These are phyloP conservation scores for Aspergillus sp. DNA, from an alignment of 2,329 filamentous ascomycete genomes.

Conservation along the genomic window DNA sequence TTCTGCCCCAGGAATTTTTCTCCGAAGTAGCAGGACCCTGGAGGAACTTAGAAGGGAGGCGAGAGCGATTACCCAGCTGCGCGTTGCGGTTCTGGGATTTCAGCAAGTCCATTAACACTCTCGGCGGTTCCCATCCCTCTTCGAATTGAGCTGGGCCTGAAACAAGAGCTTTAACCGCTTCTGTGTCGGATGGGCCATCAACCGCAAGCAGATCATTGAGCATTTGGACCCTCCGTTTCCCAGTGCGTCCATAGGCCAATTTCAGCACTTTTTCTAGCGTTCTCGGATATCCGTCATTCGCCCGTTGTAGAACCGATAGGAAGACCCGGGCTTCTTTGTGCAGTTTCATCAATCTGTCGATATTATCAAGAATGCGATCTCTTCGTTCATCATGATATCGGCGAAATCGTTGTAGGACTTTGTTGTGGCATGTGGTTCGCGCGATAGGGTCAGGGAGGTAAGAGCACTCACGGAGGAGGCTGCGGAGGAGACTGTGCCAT, in stretches of 20 bases:
- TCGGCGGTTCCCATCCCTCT: conserved; percentile 37
- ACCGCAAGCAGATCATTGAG: conserved; percentile 36
- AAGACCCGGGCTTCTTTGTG: conserved; percentile 33
- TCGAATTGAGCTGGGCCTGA: conserved; percentile 3
- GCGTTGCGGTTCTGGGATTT: conserved; percentile 35
- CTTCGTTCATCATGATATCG: conserved; percentile 28
- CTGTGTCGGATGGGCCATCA: conserved; percentile 24
- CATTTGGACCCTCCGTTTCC: conserved; percentile 52
- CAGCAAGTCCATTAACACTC: conserved; percentile 32
- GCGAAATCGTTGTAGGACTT: conserved; percentile 52
- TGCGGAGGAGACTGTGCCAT: conserved; percentile 53
- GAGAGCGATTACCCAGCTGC: conserved; percentile 22
- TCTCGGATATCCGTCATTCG: conserved; percentile 56
- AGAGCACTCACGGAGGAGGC: conserved; percentile 58
- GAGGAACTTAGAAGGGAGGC: conserved; percentile 21
- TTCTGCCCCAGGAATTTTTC: conserved; percentile 37
- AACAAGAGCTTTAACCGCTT: conserved; percentile 14
- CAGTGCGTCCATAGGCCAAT: conserved; percentile 58
- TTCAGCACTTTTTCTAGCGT: conserved; percentile 54
- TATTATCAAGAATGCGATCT: conserved; percentile 17
- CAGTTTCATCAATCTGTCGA: conserved; percentile 20
- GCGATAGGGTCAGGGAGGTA: conserved; percentile 62
- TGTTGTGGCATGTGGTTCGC: conserved; percentile 49
- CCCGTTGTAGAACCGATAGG: conserved; percentile 49
- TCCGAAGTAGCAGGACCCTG: conserved; percentile 32